Conservation (phyloP, 2,329 filamentous ascomycete species). For the Apiospora saccharicola region DNA sequence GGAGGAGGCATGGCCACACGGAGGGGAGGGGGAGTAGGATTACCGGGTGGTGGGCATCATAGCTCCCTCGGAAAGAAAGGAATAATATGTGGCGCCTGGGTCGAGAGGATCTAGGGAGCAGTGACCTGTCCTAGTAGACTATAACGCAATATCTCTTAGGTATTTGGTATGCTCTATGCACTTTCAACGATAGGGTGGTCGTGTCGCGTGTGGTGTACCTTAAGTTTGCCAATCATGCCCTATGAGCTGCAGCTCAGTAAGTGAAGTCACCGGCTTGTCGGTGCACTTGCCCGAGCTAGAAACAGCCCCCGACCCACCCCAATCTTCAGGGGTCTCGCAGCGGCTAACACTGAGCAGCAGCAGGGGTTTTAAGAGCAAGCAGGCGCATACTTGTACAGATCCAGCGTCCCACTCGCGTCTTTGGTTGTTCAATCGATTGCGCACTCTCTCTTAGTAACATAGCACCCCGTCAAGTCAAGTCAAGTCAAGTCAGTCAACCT, state of each 20-base stretch:
- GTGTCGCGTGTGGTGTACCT: slow-evolving; percentile 10
- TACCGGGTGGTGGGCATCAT: slow-evolving; percentile 18
- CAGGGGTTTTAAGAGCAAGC: slow-evolving; percentile 13
- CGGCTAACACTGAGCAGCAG: slow-evolving; percentile 6
- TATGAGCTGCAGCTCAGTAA: background rate
- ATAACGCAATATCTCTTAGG: background rate
- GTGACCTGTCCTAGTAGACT: background rate
- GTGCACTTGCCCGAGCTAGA: slow-evolving; percentile 16
- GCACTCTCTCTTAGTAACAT: background rate
- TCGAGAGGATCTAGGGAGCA: background rate
- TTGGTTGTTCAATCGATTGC: slow-evolving; percentile 3
- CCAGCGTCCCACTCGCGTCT: background rate
- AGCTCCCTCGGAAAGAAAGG: background rate
- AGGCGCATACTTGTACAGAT: slow-evolving; percentile 9
- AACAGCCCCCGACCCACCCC: slow-evolving; percentile 6
- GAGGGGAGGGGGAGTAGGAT: background rate
- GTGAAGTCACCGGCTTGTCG: slow-evolving; percentile 18
- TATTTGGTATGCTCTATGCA: background rate
- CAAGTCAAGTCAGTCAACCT: background rate
- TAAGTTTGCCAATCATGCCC: background rate
- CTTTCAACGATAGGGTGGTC: background rate
- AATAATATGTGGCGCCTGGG: background rate
- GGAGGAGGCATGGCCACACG: slow-evolving; percentile 53
- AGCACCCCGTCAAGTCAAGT: background rate
- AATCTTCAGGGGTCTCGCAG: slow-evolving; percentile 19